These are phyloP conservation scores for Lupinus albus DNA, from an alignment of 306 rosid genomes.

Conservation along the genomic window DNA sequence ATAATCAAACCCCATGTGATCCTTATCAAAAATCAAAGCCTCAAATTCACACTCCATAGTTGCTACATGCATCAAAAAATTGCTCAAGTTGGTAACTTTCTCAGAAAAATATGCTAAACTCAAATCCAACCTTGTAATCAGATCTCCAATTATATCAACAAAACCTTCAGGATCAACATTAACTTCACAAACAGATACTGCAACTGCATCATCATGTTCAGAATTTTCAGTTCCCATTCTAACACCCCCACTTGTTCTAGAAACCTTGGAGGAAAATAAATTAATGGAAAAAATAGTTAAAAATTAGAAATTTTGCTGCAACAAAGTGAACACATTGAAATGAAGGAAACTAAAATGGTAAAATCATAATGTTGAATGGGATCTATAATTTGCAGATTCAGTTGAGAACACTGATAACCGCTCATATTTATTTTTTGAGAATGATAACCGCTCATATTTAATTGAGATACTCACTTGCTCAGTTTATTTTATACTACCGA, in stretches of 20 bases:
- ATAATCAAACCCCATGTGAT: slow-evolving; percentile 38
- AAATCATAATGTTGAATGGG: too few species aligned
- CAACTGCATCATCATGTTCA: slow-evolving; percentile 41
- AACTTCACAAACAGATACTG: slow-evolving; percentile 37
- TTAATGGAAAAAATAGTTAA: background rate
- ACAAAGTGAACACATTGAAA: background rate
- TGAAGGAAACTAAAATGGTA: too few species aligned
- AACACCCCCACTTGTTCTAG: slow-evolving; percentile 19
- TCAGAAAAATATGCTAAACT: slow-evolving; percentile 59
- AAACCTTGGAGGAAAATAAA: slow-evolving; percentile 32
- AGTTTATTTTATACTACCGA: too few species aligned
- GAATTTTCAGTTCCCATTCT: slow-evolving; percentile 55
- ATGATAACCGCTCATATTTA: too few species aligned
- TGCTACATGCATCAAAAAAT: slow-evolving; percentile 60
- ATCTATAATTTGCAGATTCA: too few species aligned
- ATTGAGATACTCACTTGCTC: too few species aligned
- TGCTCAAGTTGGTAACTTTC: slow-evolving; percentile 57
- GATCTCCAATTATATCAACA: slow-evolving; percentile 39
- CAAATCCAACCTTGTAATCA: slow-evolving; percentile 47
- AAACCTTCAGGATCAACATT: slow-evolving; percentile 1
- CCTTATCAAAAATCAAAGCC: slow-evolving; percentile 50
- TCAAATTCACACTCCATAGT: slow-evolving; percentile 60
- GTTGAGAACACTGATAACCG: too few species aligned
- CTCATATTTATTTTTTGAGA: too few species aligned
- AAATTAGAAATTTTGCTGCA: slow-evolving; percentile 3